These are phyloP conservation scores for Xylariales sp. DNA, from an alignment of 2,329 filamentous ascomycete species.

Conservation along the genomic window DNA sequence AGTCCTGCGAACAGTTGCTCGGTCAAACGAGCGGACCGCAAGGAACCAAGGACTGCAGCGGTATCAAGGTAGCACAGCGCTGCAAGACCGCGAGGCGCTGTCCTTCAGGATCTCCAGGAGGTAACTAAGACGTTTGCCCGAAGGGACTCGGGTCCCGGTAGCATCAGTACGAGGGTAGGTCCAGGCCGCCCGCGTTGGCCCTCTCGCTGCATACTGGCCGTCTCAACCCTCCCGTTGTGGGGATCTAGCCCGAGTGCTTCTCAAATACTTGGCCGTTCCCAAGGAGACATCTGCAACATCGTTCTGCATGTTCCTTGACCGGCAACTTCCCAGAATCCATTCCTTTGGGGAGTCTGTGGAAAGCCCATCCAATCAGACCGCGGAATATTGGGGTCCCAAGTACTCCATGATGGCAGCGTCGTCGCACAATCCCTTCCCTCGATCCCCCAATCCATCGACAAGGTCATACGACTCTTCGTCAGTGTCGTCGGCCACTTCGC, in stretches of 20 bases:
- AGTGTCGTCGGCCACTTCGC: constrained; percentile 58
- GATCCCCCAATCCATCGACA: constrained; percentile 57
- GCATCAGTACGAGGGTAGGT: constrained; percentile 22
- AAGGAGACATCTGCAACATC: constrained; percentile 19
- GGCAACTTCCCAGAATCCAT: constrained; percentile 31
- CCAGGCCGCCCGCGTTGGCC: constrained; percentile 19
- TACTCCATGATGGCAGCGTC: constrained; percentile 47
- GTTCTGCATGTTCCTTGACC: constrained; percentile 37
- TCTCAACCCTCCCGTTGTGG: constrained; percentile 10
- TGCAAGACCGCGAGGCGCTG: constrained; percentile 18
- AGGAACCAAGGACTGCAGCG: constrained; percentile 11
- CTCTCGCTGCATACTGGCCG: constrained; percentile 21
- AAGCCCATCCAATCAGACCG: constrained; percentile 29
- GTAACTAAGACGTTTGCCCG: constrained; percentile 19
- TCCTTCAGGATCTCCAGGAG: constrained; percentile 17
- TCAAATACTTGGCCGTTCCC: constrained; percentile 19
- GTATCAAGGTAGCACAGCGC: constrained; percentile 23
- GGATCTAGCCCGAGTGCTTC: background rate
- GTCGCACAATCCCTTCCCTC: constrained; percentile 54
- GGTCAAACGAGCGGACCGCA: constrained; percentile 8
- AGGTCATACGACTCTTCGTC: constrained; percentile 62
- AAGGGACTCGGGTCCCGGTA: constrained; percentile 10
- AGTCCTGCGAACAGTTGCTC: constrained; percentile 3
- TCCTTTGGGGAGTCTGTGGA: constrained; percentile 34
- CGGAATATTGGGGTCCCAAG: constrained; percentile 27